Evolutionary conservation across 2,329 filamentous ascomycete genomes (phyloP).

Genomic region (Cordyceps militaris): DNA sequence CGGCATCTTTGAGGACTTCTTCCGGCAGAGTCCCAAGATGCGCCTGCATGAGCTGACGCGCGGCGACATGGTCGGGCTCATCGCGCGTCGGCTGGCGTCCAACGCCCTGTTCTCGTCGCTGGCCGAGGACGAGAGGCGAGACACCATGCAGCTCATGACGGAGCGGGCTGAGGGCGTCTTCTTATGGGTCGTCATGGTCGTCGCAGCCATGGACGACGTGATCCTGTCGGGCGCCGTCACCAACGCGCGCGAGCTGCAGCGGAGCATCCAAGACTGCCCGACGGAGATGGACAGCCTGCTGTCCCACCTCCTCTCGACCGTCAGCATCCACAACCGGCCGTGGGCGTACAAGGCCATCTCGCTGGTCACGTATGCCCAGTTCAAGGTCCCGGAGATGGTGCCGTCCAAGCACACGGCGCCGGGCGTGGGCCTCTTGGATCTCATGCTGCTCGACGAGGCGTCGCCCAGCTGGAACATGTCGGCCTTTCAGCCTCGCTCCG

Average conservation of each 20-base stretch:
- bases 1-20: conserved; percentile 4
- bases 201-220: conserved; percentile 1
- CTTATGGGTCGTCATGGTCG: conserved; percentile 11
- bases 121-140: neutral
- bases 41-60: conserved; percentile 10
- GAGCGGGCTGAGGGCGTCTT: conserved; percentile 10
- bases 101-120: neutral
- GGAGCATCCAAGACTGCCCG: neutral
- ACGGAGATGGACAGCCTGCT: conserved; percentile 3
- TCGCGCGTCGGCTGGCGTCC: neutral
- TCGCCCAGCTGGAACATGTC: conserved; percentile 5
- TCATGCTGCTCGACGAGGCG: conserved; percentile 6
- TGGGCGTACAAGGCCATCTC: conserved; percentile 8
- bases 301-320: neutral
- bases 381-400: neutral
- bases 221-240: neutral
- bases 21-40: neutral
- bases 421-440: neutral
- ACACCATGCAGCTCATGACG: neutral
- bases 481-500: neutral
- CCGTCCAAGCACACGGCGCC: neutral
- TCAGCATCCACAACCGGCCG: neutral
- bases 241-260: neutral
- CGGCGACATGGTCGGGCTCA: neutral
- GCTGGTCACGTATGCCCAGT: neutral